Conservation (phyloP, 2,329 filamentous ascomycete species). For the Colletotrichum tabaci region DNA sequence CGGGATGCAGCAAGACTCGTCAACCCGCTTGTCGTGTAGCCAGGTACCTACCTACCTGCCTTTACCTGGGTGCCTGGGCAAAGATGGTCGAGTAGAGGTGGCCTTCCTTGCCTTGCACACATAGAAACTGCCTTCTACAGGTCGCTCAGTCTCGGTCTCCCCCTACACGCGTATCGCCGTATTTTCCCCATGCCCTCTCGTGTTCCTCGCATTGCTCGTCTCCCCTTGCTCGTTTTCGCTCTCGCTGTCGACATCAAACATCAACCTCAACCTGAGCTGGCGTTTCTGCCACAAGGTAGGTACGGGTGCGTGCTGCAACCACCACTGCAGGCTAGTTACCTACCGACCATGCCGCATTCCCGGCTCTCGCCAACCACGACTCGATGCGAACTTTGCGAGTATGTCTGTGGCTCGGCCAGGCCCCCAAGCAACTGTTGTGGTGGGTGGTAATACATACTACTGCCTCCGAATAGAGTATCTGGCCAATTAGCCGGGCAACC, state of each 20-base stretch:
- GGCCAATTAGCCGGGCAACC: no score
- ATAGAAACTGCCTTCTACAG: not conserved
- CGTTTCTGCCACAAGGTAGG: no score
- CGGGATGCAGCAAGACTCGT: constrained; percentile 1
- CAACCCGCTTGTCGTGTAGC: not conserved
- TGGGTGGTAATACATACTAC: no score
- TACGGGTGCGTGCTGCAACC: not conserved
- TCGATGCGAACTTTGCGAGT: constrained; percentile 8
- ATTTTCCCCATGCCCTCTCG: constrained; percentile 8
- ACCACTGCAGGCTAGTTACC: not conserved
- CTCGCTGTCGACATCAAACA: not conserved
- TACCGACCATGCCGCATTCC: not conserved
- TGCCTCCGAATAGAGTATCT: no score
- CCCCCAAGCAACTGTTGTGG: no score
- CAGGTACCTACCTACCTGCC: not conserved
- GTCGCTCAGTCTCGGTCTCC: not conserved
- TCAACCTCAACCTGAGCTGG: no score
- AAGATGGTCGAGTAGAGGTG: no score
- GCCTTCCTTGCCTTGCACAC: not conserved
- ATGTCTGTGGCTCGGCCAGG: not conserved
- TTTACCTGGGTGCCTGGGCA: no score
- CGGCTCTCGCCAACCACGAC: constrained; percentile 3
- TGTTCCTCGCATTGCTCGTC: constrained; percentile 14
- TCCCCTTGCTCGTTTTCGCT: constrained; percentile 12
- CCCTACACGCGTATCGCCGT: constrained; percentile 27